These are phyloP conservation scores for Kwoniella dendrophila DNA, from an alignment of 768 basidiomycete species.

Conservation along the genomic window DNA sequence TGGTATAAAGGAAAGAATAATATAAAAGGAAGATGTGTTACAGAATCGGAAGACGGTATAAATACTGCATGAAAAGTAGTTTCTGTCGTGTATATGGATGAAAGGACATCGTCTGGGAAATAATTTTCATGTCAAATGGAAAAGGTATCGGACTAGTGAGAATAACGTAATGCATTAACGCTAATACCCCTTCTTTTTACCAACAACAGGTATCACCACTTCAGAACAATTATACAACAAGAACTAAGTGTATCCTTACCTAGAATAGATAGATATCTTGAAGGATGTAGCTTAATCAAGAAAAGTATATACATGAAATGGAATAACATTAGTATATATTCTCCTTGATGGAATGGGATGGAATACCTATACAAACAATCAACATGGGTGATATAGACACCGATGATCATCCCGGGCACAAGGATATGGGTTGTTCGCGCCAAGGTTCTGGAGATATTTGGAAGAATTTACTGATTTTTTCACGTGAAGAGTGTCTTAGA, in stretches of 20 bases:
- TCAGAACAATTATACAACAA: constrained; percentile 67
- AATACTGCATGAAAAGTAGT: too few relatives aligned
- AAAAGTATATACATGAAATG: not conserved
- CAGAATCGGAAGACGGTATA: too few relatives aligned
- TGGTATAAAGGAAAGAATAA: too few relatives aligned
- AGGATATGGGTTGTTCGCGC: not conserved
- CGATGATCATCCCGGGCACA: not conserved
- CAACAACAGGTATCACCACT: constrained; percentile 62
- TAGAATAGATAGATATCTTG: not conserved
- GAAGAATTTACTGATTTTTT: too few relatives aligned
- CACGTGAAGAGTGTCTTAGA: too few relatives aligned
- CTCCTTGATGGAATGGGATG: not conserved
- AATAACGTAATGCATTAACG: not conserved
- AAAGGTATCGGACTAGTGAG: not conserved
- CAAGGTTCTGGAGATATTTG: too few relatives aligned
- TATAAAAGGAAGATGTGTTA: too few relatives aligned
- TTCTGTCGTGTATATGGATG: not conserved
- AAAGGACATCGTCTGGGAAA: not conserved
- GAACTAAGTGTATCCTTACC: not conserved
- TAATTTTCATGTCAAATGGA: not conserved
- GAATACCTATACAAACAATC: not conserved
- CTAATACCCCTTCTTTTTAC: constrained; percentile 1
- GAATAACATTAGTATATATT: not conserved
- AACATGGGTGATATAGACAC: not conserved
- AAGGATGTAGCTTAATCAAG: not conserved